Evolutionary conservation across 768 basidiomycete species (phyloP).

Genomic region (Pisolithus sp.): DNA sequence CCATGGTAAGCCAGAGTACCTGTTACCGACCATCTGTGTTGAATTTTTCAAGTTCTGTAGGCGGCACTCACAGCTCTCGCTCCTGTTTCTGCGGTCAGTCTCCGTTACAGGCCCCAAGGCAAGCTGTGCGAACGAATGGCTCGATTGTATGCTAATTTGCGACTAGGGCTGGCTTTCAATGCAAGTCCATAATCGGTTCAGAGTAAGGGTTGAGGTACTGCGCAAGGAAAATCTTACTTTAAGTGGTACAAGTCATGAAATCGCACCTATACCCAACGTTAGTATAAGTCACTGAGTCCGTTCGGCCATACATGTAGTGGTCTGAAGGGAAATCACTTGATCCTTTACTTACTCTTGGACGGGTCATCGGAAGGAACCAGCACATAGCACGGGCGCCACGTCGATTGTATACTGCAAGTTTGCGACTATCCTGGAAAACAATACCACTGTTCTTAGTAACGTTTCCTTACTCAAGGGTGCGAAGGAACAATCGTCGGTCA

Average conservation of each 20-base stretch:
- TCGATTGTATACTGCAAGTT: no score
- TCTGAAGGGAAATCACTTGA: no score
- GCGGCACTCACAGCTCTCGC: slow-evolving; percentile 69
- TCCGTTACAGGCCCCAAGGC: slow-evolving; percentile 93
- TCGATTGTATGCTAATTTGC: neutral
- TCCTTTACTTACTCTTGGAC: no score
- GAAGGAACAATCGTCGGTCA: no score
- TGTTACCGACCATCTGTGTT: slow-evolving; percentile 2
- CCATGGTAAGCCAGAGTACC: slow-evolving; percentile 45
- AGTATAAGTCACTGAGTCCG: no score
- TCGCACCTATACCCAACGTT: neutral
- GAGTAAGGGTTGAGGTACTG: slow-evolving; percentile 47
- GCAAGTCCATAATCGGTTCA: slow-evolving; percentile 83
- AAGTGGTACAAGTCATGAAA: slow-evolving; percentile 49
- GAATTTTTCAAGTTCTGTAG: slow-evolving; percentile 30
- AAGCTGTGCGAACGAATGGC: no score
- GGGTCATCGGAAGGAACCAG: no score
- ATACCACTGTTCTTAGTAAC: no score
- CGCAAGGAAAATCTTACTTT: slow-evolving; percentile 23
- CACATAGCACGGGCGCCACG: no score
- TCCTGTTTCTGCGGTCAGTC: slow-evolving; percentile 77
- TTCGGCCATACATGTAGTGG: no score
- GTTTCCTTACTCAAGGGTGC: no score
- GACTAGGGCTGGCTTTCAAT: slow-evolving; percentile 73
- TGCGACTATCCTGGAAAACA: no score